These are phyloP conservation scores for Sporothrix dimorphospora DNA, from an alignment of 2,329 filamentous ascomycete genomes.

Conservation along the genomic window DNA sequence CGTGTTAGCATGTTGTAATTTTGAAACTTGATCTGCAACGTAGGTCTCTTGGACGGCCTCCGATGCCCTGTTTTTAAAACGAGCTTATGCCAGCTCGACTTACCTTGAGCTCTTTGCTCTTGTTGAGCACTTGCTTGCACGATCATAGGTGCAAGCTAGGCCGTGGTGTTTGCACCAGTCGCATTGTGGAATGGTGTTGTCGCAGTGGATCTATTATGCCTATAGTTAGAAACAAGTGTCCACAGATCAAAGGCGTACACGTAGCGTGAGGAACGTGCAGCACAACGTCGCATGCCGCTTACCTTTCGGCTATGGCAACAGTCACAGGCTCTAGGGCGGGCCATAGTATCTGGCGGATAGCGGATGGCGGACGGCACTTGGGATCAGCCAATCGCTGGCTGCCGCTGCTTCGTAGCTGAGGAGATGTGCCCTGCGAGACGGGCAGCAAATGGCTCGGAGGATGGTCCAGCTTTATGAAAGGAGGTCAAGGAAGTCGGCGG, in stretches of 20 bases:
- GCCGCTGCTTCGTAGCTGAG: neutral
- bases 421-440: neutral
- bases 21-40: neutral
- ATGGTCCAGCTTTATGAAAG: neutral
- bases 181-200: constrained; percentile 30
- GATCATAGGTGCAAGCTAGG: constrained; percentile 28
- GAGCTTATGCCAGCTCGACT: neutral
- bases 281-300: neutral
- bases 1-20: neutral
- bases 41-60: neutral
- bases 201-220: constrained; percentile 29
- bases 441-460: neutral
- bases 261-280: neutral
- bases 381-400: neutral
- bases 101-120: neutral
- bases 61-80: neutral
- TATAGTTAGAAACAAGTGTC: neutral
- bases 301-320: constrained; percentile 33
- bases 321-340: constrained; percentile 30
- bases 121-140: constrained; percentile 10
- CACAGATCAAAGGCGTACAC: neutral
- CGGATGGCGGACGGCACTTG: neutral
- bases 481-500: too few species aligned
- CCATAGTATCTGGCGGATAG: constrained; percentile 14
- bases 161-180: constrained; percentile 32